phyloP scores from a whole-genome alignment of 208 protist genomes.

The Acanthamoeba royreba region DNA sequence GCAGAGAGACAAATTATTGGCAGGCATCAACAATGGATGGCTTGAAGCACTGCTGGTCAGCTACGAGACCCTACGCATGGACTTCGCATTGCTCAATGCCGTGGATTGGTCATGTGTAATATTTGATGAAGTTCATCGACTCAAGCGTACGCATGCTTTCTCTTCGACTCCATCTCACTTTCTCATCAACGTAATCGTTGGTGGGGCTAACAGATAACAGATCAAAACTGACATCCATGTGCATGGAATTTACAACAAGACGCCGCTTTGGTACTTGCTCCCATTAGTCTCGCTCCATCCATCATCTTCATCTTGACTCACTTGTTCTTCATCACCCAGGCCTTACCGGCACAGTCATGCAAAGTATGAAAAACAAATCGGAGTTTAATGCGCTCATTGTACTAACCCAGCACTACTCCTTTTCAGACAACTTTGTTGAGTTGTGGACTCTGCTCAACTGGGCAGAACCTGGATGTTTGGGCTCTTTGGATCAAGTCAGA shows the following conservation, averaged over 20 bases:
- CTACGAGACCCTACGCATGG: conserved; percentile 49
- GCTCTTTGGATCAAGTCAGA: background rate
- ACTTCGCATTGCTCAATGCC: conserved; percentile 47
- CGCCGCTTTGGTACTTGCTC: background rate
- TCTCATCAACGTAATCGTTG: background rate
- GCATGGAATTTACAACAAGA: background rate
- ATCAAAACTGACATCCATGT: conserved; percentile 36
- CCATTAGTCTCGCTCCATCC: too few species aligned
- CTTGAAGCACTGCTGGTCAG: conserved; percentile 23
- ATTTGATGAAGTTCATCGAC: conserved; percentile 61
- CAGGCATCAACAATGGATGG: background rate
- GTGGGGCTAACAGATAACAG: conserved; percentile 34
- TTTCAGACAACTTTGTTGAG: conserved; percentile 52
- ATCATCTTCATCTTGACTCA: too few species aligned
- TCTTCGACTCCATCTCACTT: background rate
- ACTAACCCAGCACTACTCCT: background rate
- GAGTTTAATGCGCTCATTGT: background rate
- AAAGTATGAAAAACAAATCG: background rate
- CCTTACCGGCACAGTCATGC: conserved; percentile 60
- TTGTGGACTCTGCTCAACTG: conserved; percentile 61
- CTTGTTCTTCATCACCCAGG: background rate
- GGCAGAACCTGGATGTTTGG: conserved; percentile 3
- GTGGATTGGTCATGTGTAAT: conserved; percentile 53
- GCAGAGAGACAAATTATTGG: background rate
- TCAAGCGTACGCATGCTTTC: conserved; percentile 27